Evolutionary conservation across 805 yeast species (phyloP), one percentile per base, ranked within the genome.

Genomic region (Ogataea degrootiae): DNA sequence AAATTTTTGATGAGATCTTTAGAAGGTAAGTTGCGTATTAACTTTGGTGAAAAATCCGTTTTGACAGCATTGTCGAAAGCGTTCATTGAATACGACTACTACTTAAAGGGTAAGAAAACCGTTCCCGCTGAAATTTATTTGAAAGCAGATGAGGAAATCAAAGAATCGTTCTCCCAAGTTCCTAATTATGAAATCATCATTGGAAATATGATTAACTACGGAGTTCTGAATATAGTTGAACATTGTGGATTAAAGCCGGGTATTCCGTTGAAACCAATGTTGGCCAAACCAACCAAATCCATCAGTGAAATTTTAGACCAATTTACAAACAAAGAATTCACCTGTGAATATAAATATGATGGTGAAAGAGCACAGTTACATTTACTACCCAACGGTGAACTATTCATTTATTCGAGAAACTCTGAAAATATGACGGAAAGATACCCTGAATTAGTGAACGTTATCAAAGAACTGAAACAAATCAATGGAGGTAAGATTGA

Each of bases 301-400:
- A 83, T 94, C 34, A 79, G 86, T n/a, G 99, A 94, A 62, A 87
- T 94, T 1, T 73, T 94, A 51, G 96, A 94, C 63, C 73, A 96
- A 47, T 91, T 94, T 63, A 86, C 85, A 54, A 89, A 83, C 41
- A 85, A 83, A 55, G 79, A 79, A 48, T 94, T 94, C 61, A 91
- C 97, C 0, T 92, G 97, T 65, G 99, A 94, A 64, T 94, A 91
- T 69, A 94, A 94, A 61, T 94, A 94, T 60, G 99, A 94, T 64
- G 99, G 99, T 40, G 99, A 94, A 68, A 78, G 99, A 58, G 98
- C 98, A 0, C 99, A 94, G 64, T 84, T 94, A 11, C 99, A 94
- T 66, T 66, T 85, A 29, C 65, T 87, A 14, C 66, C 74, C 0
- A 76, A 76, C 56, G 92, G 94, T 2, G 67, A 75, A 11, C 83